Evolutionary conservation across 139 green algal species (phyloP).

Genomic region (Chloropicon primus): DNA sequence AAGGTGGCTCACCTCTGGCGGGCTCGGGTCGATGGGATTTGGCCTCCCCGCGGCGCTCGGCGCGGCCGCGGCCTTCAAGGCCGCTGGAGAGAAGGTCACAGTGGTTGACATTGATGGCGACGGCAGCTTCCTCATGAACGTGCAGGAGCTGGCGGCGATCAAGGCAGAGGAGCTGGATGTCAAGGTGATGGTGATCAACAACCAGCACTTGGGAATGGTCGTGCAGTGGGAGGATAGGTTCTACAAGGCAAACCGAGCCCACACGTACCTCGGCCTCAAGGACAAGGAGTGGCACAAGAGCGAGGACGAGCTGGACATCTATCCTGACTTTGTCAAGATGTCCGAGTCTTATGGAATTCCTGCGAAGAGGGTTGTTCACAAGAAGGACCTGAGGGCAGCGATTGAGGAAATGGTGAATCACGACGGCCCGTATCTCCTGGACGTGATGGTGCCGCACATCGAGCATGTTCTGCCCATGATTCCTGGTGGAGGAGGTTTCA

Average conservation of each 20-base stretch:
- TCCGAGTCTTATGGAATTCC: slow-evolving; percentile 54
- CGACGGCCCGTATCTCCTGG: slow-evolving; percentile 87
- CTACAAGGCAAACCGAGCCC: slow-evolving; percentile 96
- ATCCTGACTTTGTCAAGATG: slow-evolving; percentile 92
- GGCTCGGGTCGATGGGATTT: slow-evolving; percentile 97
- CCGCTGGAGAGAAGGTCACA: slow-evolving; percentile 37
- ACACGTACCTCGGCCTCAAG: slow-evolving; percentile 89
- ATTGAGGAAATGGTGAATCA: slow-evolving; percentile 81
- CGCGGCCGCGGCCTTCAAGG: slow-evolving; percentile 59
- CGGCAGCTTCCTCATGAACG: slow-evolving; percentile 96
- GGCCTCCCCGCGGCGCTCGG: slow-evolving; percentile 88
- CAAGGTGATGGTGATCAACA: slow-evolving; percentile 98
- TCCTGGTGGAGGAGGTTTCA: slow-evolving; percentile 81
- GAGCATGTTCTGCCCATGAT: slow-evolving; percentile 99
- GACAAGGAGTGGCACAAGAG: slow-evolving; percentile 47
- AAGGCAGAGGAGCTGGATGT: slow-evolving; percentile 82
- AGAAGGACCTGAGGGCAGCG: slow-evolving; percentile 21
- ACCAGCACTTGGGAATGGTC: slow-evolving; percentile 99
- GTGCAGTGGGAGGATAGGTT: slow-evolving; percentile 99
- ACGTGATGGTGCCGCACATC: slow-evolving; percentile 94
- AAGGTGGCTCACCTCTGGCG: slow-evolving; percentile 70
- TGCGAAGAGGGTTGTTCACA: slow-evolving; percentile 46
- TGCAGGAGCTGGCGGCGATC: slow-evolving; percentile 85
- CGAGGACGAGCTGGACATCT: slow-evolving; percentile 78
- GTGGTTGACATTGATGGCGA: slow-evolving; percentile 98